phyloP scores from a whole-genome alignment of 2,329 filamentous ascomycete species.

The Alternaria conjuncta region DNA sequence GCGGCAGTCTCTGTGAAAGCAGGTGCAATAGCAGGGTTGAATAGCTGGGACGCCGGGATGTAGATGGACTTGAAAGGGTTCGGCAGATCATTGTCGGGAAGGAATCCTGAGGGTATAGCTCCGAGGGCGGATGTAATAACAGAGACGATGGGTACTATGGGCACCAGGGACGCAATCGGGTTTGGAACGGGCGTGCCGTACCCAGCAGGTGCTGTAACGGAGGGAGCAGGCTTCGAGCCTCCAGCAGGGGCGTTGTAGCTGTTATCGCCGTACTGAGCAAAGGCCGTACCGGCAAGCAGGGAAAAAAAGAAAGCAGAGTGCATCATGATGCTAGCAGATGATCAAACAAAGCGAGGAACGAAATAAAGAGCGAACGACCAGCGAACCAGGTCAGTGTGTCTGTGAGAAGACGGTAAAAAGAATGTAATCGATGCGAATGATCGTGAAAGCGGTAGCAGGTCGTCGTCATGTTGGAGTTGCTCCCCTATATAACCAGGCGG shows the following conservation, averaged over 20 bases:
- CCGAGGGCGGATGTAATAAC: slow-evolving; percentile 11
- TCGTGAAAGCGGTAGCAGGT: slow-evolving; percentile 26
- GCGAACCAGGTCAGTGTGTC: slow-evolving; percentile 30
- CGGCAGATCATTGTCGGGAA: slow-evolving; percentile 17
- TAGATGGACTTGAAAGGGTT: slow-evolving; percentile 19
- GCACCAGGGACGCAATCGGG: slow-evolving; percentile 2
- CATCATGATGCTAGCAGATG: slow-evolving; percentile 38
- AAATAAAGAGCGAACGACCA: slow-evolving; percentile 42
- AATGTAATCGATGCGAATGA: slow-evolving; percentile 28
- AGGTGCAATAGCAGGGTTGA: slow-evolving; percentile 22
- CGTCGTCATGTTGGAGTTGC: slow-evolving; percentile 4
- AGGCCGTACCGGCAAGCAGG: slow-evolving; percentile 41
- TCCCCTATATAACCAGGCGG: slow-evolving; percentile 27
- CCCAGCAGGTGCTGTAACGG: slow-evolving; percentile 31
- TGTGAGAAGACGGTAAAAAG: slow-evolving; percentile 30
- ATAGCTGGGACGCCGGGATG: slow-evolving; percentile 21
- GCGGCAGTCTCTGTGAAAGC: slow-evolving; percentile 21
- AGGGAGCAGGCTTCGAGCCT: slow-evolving; percentile 55
- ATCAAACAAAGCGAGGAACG: slow-evolving; percentile 32
- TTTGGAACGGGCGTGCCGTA: neutral
- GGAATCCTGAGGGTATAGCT: slow-evolving; percentile 5
- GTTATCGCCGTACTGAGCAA: slow-evolving; percentile 50
- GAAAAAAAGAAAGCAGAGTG: slow-evolving; percentile 41
- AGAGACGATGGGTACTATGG: slow-evolving; percentile 18
- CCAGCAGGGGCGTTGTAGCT: slow-evolving; percentile 52